Evolutionary conservation across 768 basidiomycete species (phyloP), one percentile per base, ranked within the genome.

Genomic region (Naganishia antarctica): DNA sequence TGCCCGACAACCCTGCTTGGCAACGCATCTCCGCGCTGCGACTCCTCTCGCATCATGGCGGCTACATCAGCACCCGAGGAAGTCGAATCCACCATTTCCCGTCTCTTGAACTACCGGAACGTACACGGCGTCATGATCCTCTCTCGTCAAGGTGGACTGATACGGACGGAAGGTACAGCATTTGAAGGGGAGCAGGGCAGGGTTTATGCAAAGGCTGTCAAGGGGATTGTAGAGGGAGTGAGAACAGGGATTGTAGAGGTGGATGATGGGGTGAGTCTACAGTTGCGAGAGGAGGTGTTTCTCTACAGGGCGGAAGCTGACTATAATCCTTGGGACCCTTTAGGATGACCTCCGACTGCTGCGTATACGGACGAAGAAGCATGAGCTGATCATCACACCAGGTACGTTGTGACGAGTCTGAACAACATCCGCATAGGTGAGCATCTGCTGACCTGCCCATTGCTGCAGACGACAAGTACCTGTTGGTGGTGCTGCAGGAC

Each of bases 301-400:
- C n/a, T n/a, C n/a, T n/a, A n/a, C n/a, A n/a, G n/a, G n/a, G n/a
- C n/a, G n/a, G n/a, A n/a, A n/a, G n/a, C n/a, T n/a, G n/a, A n/a
- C n/a, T n/a, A n/a, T n/a, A n/a, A n/a, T n/a, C n/a, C n/a, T n/a
- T n/a, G n/a, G n/a, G n/a, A n/a, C n/a, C n/a, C n/a, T n/a, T n/a
- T n/a, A 93, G 90, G 91, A 93, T 73, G 87, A 90, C 26, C 82
- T 94, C 47, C 84, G 85, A 65, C 90, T 94, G 71, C 85, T 96
- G 84, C 81, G 91, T 64, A 91, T 94, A 79, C 84, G 92, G 51
- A 94, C 92, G 64, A 89, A 85, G 74, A 83, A 88, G 58, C 92
- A 96, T 75, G 92, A 94, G 73, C 81, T 96, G 63, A 89, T 96
- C 87, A 91, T 96, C 66, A 90, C 92, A 2, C 92, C 92, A 63